These are phyloP conservation scores for Pseudogymnoascus sp. DNA, from an alignment of 2,329 filamentous ascomycete genomes.

Conservation along the genomic window DNA sequence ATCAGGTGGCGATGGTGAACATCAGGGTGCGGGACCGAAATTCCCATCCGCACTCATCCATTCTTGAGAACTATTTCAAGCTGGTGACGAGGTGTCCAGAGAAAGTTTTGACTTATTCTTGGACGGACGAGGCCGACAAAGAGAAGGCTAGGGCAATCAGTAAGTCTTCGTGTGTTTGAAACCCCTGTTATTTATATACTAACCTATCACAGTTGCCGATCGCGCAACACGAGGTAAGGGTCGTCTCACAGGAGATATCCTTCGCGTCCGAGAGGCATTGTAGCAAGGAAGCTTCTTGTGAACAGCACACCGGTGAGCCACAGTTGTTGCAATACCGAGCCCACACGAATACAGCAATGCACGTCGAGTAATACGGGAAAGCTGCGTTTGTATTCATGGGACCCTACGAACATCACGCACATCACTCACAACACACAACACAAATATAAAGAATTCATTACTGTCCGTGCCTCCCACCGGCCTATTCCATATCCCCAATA, in stretches of 20 bases:
- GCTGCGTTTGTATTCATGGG: too few species aligned
- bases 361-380: too few species aligned
- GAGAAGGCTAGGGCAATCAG: not conserved
- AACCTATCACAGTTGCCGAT: conserved; percentile 7
- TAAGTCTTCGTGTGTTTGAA: not conserved
- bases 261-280: conserved; percentile 5
- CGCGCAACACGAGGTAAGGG: not conserved
- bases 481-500: too few species aligned
- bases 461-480: too few species aligned
- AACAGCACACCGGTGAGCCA: too few species aligned
- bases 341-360: too few species aligned
- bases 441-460: too few species aligned
- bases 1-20: not conserved
- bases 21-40: not conserved
- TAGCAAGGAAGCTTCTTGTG: not conserved
- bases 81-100: conserved; percentile 1
- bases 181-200: not conserved
- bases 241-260: not conserved
- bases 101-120: not conserved
- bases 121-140: conserved; percentile 2
- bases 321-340: too few species aligned
- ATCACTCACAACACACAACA: too few species aligned
- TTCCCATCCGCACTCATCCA: not conserved
- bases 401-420: too few species aligned
- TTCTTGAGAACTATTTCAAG: conserved; percentile 5